These are phyloP conservation scores for Cotoneaster glaucophyllus DNA, from an alignment of 306 rosid genomes.

Conservation along the genomic window DNA sequence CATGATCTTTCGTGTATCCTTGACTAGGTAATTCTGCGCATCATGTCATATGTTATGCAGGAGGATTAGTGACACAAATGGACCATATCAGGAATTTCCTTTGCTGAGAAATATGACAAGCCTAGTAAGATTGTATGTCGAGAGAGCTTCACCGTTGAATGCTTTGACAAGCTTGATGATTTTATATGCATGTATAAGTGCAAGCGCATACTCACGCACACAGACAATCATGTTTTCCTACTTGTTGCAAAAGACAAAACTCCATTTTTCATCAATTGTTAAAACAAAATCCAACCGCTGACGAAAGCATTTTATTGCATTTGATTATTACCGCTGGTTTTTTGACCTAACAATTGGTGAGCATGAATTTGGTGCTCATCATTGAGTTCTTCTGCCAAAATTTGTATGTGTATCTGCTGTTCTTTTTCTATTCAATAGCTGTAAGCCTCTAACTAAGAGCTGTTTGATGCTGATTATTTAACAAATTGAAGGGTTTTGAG, in stretches of 20 bases:
- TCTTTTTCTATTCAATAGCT: neutral
- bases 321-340: too few relatives aligned
- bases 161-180: neutral
- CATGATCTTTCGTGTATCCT: neutral
- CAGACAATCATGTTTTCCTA: neutral
- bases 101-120: neutral
- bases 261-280: too few relatives aligned
- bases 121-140: constrained; percentile 5
- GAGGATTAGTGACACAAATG: constrained; percentile 19
- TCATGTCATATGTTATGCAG: neutral
- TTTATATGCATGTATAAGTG: neutral
- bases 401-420: too few relatives aligned
- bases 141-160: neutral
- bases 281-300: too few relatives aligned
- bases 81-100: constrained; percentile 9
- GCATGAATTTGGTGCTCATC: too few relatives aligned
- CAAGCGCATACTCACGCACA: neutral
- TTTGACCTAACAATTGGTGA: too few relatives aligned
- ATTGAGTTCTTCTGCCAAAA: too few relatives aligned
- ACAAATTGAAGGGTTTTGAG: constrained; percentile 55
- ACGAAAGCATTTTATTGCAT: too few relatives aligned
- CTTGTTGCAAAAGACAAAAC: neutral
- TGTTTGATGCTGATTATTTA: neutral
- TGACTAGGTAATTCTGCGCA: neutral
- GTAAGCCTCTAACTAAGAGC: neutral